Evolutionary conservation across 352 stramenopile genomes (phyloP).

Genomic region (Pythium sukuiense): DNA sequence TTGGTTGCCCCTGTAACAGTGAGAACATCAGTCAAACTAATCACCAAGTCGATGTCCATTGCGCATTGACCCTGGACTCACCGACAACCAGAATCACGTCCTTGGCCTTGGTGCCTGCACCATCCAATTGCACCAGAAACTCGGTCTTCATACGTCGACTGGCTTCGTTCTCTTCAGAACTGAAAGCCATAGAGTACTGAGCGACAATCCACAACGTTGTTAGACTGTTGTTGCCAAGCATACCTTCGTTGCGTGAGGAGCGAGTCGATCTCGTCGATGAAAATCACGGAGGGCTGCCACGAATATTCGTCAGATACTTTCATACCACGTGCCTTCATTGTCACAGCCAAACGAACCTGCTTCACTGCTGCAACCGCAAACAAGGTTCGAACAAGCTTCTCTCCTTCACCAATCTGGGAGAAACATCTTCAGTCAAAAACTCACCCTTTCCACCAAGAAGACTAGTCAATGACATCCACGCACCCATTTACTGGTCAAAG

Average conservation of each 20-base stretch:
- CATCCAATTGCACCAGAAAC: slow-evolving; percentile 98
- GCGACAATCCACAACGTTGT: background rate
- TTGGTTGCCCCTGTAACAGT: slow-evolving; percentile 91
- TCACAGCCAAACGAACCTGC: slow-evolving; percentile 40
- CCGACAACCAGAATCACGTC: slow-evolving; percentile 91
- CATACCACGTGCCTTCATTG: background rate
- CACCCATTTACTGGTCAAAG: slow-evolving; percentile 99
- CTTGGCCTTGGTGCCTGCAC: slow-evolving; percentile 88
- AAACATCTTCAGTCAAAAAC: background rate
- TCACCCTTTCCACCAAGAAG: no score
- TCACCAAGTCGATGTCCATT: background rate
- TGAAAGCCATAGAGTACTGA: slow-evolving; percentile 21
- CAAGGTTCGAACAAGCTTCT: slow-evolving; percentile 97
- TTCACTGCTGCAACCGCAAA: slow-evolving; percentile 95
- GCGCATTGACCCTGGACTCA: slow-evolving; percentile 25
- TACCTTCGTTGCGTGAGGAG: slow-evolving; percentile 95
- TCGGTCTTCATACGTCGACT: slow-evolving; percentile 98
- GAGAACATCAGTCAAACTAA: background rate
- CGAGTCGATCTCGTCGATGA: slow-evolving; percentile 99
- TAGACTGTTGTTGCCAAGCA: background rate
- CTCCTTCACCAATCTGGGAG: slow-evolving; percentile 95
- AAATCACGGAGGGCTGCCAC: slow-evolving; percentile 94
- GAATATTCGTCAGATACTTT: background rate
- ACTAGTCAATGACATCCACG: background rate
- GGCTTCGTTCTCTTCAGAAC: slow-evolving; percentile 96